These are phyloP conservation scores for Pyronema domesticum DNA, from an alignment of 495 filamentous ascomycete species.

Conservation along the genomic window DNA sequence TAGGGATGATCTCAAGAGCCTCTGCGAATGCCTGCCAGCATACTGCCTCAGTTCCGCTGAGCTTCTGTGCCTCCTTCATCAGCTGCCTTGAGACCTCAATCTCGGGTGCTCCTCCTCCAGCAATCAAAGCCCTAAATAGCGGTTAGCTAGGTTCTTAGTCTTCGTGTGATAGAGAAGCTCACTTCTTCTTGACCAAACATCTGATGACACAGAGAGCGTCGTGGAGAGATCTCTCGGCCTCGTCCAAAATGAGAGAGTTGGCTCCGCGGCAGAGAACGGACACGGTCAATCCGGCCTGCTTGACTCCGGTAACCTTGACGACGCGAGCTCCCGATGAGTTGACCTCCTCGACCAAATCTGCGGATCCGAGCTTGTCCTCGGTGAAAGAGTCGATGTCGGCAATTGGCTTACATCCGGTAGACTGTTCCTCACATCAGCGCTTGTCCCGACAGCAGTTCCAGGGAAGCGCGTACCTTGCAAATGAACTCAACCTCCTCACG, in stretches of 20 bases:
- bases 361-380: slow-evolving; percentile 94
- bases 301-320: slow-evolving; percentile 87
- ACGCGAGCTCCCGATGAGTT: slow-evolving; percentile 73
- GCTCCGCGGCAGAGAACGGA: slow-evolving; percentile 88
- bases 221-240: slow-evolving; percentile 88
- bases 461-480: slow-evolving; percentile 46
- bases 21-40: slow-evolving; percentile 98
- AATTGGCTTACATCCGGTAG: slow-evolving; percentile 94
- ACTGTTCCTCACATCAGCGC: slow-evolving; percentile 25
- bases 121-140: slow-evolving; percentile 50
- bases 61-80: slow-evolving; percentile 56
- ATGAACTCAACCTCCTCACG: slow-evolving; percentile 97
- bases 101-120: slow-evolving; percentile 88
- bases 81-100: slow-evolving; percentile 80
- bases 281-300: slow-evolving; percentile 63
- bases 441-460: background rate
- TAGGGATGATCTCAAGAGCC: slow-evolving; percentile 92
- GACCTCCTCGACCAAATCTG: slow-evolving; percentile 84
- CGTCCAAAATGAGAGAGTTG: slow-evolving; percentile 85
- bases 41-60: slow-evolving; percentile 82
- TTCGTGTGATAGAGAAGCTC: background rate
- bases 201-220: slow-evolving; percentile 95
- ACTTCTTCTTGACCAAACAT: slow-evolving; percentile 93
- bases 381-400: slow-evolving; percentile 98
- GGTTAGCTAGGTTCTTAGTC: background rate